Percentiles rank a stretch among this genome's conserved stretches.
Evolutionary conservation across 2,329 filamentous ascomycete genomes (phyloP).

Genomic region (Pestalotiopsis sp.): DNA sequence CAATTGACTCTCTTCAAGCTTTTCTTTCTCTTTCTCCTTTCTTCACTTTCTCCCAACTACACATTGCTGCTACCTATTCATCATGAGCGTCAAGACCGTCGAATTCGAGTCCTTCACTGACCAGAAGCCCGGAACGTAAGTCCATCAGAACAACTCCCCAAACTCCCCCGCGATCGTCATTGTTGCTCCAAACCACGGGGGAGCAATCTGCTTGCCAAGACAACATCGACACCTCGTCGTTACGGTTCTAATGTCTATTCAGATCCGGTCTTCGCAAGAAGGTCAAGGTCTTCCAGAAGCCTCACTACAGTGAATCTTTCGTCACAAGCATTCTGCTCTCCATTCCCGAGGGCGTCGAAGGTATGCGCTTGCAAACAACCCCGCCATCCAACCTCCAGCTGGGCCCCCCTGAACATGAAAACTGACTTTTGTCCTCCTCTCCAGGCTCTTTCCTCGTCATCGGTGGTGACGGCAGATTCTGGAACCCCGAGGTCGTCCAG

Average conservation of each 20-base stretch:
- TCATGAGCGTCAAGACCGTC: constrained; percentile 76
- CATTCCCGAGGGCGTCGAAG: constrained; percentile 91
- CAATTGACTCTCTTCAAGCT: background rate
- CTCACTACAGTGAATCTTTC: constrained; percentile 95
- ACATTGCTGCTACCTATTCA: constrained; percentile 26
- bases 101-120: constrained; percentile 85
- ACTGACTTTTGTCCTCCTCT: constrained; percentile 11
- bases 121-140: constrained; percentile 99
- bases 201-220: background rate
- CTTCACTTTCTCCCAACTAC: constrained; percentile 3
- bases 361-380: constrained; percentile 37
- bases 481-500: constrained; percentile 95
- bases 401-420: background rate
- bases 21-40: background rate
- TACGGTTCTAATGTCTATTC: constrained; percentile 16
- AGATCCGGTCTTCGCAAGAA: constrained; percentile 99
- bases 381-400: background rate
- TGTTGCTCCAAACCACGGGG: background rate
- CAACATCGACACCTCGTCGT: background rate
- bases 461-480: constrained; percentile 95
- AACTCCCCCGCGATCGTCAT: constrained; percentile 34
- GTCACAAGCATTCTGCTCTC: constrained; percentile 92
- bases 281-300: constrained; percentile 95
- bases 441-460: constrained; percentile 84
- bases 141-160: constrained; percentile 38